Conservation (phyloP, 345 rosid species). For the Psidium guajava region DNA sequence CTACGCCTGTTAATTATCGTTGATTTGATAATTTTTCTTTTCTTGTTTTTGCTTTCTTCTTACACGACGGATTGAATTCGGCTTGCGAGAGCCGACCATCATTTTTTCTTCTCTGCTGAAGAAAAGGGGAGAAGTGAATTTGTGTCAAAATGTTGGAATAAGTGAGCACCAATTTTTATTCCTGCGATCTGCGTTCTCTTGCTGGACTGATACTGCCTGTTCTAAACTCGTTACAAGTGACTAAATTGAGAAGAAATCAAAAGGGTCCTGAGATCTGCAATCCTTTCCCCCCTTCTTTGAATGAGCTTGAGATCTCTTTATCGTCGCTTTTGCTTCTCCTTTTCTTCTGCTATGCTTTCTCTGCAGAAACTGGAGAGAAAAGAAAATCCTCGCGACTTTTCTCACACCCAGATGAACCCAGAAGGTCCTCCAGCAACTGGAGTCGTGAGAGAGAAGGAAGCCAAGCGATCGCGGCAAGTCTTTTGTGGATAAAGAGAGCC, state of each 20-base stretch:
- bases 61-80: conserved; percentile 29
- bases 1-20: background rate
- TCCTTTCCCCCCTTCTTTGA: background rate
- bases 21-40: background rate
- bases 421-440: background rate
- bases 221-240: background rate
- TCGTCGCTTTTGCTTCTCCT: background rate
- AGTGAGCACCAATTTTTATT: background rate
- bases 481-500: background rate
- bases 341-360: background rate
- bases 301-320: background rate
- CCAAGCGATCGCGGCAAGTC: background rate
- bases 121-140: background rate
- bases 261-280: background rate
- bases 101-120: background rate
- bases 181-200: background rate
- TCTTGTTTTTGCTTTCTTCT: background rate
- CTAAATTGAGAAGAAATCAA: background rate
- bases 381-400: background rate
- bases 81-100: background rate
- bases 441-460: background rate
- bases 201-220: background rate
- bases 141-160: background rate
- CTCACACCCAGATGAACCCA: background rate
- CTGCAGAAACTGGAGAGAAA: background rate